phyloP scores from a whole-genome alignment of 2,329 filamentous ascomycete species.

The Coleophoma crateriformis region DNA sequence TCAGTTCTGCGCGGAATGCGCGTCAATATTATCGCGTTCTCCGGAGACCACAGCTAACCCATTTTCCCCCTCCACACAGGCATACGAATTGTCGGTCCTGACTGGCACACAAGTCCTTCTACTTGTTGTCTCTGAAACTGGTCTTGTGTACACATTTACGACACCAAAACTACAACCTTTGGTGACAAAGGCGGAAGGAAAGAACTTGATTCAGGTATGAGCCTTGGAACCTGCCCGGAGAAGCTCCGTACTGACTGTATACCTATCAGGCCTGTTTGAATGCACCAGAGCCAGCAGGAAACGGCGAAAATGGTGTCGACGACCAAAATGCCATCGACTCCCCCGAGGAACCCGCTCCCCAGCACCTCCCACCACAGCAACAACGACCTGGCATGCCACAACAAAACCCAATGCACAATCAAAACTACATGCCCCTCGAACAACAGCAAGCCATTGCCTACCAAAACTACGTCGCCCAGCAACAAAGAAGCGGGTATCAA shows the following conservation, averaged over 20 bases:
- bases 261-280: slow-evolving; percentile 79
- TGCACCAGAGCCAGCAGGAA: slow-evolving; percentile 81
- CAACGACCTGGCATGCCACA: slow-evolving; percentile 59
- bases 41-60: too few species aligned
- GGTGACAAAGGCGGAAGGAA: slow-evolving; percentile 97
- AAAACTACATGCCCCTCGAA: slow-evolving; percentile 62
- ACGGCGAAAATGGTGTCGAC: slow-evolving; percentile 77
- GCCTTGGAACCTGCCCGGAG: neutral
- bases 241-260: slow-evolving; percentile 26
- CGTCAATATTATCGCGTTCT: slow-evolving; percentile 13
- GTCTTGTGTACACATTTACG: slow-evolving; percentile 96
- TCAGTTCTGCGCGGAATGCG: slow-evolving; percentile 12
- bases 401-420: slow-evolving; percentile 50
- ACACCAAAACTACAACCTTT: slow-evolving; percentile 97
- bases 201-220: slow-evolving; percentile 93
- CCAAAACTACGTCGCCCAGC: slow-evolving; percentile 73
- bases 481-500: slow-evolving; percentile 66
- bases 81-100: slow-evolving; percentile 94
- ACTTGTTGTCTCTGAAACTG: slow-evolving; percentile 94
- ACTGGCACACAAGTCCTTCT: slow-evolving; percentile 96
- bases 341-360: slow-evolving; percentile 79
- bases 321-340: slow-evolving; percentile 76
- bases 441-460: slow-evolving; percentile 76
- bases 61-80: slow-evolving; percentile 43
- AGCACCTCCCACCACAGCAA: slow-evolving; percentile 65